phyloP scores from a whole-genome alignment of 2,329 filamentous ascomycete genomes.

The Talaromyces sp. region DNA sequence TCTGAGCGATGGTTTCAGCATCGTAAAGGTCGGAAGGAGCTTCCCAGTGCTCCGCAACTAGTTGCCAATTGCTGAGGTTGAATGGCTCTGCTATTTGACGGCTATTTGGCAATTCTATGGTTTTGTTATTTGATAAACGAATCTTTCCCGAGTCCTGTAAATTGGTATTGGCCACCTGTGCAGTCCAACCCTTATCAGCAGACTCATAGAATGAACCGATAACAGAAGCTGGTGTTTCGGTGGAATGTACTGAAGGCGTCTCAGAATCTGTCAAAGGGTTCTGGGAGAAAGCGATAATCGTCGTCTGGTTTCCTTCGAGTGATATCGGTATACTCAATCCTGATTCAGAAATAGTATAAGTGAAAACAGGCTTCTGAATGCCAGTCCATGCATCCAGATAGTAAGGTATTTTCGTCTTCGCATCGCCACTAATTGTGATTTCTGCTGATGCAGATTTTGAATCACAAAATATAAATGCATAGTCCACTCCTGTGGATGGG shows the following conservation, averaged over 20 bases:
- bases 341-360: slow-evolving; percentile 30
- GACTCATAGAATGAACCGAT: too few species aligned
- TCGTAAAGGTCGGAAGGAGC: slow-evolving; percentile 34
- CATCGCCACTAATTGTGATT: slow-evolving; percentile 21
- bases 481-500: slow-evolving; percentile 26
- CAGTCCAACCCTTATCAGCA: neutral
- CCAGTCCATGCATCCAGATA: slow-evolving; percentile 46
- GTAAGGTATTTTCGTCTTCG: slow-evolving; percentile 34
- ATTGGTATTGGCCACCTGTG: neutral
- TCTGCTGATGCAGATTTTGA: slow-evolving; percentile 20
- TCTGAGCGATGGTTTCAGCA: slow-evolving; percentile 20
- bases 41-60: slow-evolving; percentile 40
- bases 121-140: too few species aligned
- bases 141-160: neutral
- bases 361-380: slow-evolving; percentile 27
- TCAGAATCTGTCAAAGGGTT: neutral
- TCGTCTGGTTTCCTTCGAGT: slow-evolving; percentile 40
- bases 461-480: slow-evolving; percentile 44
- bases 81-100: slow-evolving; percentile 12
- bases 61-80: slow-evolving; percentile 34
- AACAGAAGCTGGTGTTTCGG: too few species aligned
- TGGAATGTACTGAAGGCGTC: too few species aligned
- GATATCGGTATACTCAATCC: slow-evolving; percentile 33
- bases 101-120: too few species aligned
- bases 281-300: slow-evolving; percentile 36